Conservation (phyloP, 2,329 filamentous ascomycete species). For the Epichloe aotearoae region DNA sequence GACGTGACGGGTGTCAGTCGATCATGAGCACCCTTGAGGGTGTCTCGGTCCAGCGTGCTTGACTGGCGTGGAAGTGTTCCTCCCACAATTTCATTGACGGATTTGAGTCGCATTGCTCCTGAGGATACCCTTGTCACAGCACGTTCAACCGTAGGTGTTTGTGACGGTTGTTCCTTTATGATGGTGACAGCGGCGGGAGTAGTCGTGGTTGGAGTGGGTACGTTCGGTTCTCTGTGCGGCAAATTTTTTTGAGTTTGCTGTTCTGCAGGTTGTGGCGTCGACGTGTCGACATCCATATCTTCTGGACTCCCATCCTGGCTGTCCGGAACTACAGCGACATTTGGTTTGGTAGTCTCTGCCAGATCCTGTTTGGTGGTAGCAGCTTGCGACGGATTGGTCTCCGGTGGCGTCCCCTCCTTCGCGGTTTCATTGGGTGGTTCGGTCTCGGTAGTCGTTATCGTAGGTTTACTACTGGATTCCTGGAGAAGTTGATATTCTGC, state of each 20-base stretch:
- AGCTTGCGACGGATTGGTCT: not conserved
- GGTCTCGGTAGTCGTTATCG: constrained; percentile 10
- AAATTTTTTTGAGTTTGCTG: constrained; percentile 6
- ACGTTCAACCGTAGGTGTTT: constrained; percentile 24
- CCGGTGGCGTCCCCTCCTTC: not conserved
- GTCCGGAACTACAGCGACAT: constrained; percentile 19
- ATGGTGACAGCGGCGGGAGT: constrained; percentile 4
- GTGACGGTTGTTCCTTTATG: constrained; percentile 6
- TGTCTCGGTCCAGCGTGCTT: constrained; percentile 21
- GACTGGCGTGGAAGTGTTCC: constrained; percentile 32
- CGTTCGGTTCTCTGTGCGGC: constrained; percentile 1
- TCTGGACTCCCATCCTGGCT: constrained; percentile 21
- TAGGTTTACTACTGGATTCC: constrained; percentile 27
- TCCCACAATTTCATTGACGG: constrained; percentile 58
- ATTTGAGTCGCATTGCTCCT: constrained; percentile 57
- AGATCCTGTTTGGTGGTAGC: not conserved
- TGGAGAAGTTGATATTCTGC: constrained; percentile 33
- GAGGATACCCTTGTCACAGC: constrained; percentile 60
- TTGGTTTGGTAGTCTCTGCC: not conserved
- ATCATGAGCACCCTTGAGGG: constrained; percentile 17
- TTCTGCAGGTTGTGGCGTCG: constrained; percentile 11
- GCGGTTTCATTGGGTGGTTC: constrained; percentile 2
- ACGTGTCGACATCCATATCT: constrained; percentile 22
- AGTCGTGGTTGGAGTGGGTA: constrained; percentile 5
- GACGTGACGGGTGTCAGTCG: constrained; percentile 29